A percentile compares a stretch with the other conserved stretches of the same genome.
These are phyloP conservation scores for Backusella tuberculispora DNA, from an alignment of 192 early-diverging fungal species.

Conservation along the genomic window DNA sequence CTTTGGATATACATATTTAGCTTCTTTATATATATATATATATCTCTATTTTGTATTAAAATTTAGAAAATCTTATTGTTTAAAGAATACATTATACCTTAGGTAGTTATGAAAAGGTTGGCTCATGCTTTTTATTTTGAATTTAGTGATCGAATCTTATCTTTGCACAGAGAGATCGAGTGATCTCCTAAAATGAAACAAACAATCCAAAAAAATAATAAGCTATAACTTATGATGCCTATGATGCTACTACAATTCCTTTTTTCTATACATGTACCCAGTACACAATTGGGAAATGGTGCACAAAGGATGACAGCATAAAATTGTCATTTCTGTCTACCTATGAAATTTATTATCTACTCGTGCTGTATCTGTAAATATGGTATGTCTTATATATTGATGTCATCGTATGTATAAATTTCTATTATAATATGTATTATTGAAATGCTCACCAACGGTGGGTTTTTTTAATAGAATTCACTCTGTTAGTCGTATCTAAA, in stretches of 20 bases:
- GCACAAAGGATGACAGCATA: conserved; percentile 5
- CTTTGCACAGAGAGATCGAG: not conserved
- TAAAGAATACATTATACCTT: not conserved
- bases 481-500: too few relatives aligned
- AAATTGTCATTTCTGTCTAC: not conserved
- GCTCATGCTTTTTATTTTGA: not conserved
- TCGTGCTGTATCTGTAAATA: not conserved
- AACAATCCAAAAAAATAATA: not conserved
- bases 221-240: not conserved
- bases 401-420: not conserved
- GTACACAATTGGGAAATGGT: conserved; percentile 1
- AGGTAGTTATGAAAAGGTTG: not conserved
- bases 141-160: not conserved
- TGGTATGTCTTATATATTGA: not conserved
- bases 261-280: conserved; percentile 1
- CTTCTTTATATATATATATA: not conserved
- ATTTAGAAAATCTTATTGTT: not conserved
- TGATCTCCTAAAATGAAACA: not conserved
- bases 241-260: not conserved
- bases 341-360: not conserved
- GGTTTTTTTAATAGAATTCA: too few relatives aligned
- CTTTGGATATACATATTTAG: not conserved
- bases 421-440: not conserved
- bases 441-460: too few relatives aligned
- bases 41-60: not conserved